phyloP scores from a whole-genome alignment of 1,139 yeast genomes.

The Suhomyces bokatorum region DNA sequence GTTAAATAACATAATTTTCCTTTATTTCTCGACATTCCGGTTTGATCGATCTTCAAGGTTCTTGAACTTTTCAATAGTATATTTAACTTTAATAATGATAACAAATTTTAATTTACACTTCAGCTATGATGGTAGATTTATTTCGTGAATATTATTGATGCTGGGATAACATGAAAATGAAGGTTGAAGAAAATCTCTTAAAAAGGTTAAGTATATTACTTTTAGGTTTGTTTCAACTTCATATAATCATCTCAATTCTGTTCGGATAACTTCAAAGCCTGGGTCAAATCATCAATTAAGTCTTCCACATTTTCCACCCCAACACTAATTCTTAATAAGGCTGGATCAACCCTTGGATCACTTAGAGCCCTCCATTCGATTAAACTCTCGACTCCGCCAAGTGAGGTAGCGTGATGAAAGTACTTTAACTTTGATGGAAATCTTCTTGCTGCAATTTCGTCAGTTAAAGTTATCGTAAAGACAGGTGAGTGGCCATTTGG shows the following conservation, averaged over 20 bases:
- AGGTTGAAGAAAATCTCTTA: too few relatives aligned
- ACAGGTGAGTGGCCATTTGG: slow-evolving; percentile 73
- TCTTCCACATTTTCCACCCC: slow-evolving; percentile 80
- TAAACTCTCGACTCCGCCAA: slow-evolving; percentile 92
- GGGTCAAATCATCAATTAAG: slow-evolving; percentile 60
- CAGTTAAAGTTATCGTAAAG: slow-evolving; percentile 59
- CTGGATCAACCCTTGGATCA: slow-evolving; percentile 56
- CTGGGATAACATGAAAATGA: not conserved
- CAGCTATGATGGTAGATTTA: too few relatives aligned
- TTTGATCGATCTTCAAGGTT: not conserved
- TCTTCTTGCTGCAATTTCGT: slow-evolving; percentile 55
- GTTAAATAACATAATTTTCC: not conserved
- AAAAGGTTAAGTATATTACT: not conserved
- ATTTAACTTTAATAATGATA: not conserved
- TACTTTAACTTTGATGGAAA: slow-evolving; percentile 68
- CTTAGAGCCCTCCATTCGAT: slow-evolving; percentile 88
- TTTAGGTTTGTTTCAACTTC: not conserved
- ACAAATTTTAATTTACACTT: not conserved
- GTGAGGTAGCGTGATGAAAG: slow-evolving; percentile 87
- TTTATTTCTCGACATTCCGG: not conserved
- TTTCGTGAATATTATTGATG: too few relatives aligned
- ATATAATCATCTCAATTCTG: not conserved
- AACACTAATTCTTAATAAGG: slow-evolving; percentile 68
- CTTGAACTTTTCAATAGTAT: not conserved
- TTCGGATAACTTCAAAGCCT: slow-evolving; percentile 1